phyloP scores from a whole-genome alignment of 345 rosid species.

The Boechera stricta region DNA sequence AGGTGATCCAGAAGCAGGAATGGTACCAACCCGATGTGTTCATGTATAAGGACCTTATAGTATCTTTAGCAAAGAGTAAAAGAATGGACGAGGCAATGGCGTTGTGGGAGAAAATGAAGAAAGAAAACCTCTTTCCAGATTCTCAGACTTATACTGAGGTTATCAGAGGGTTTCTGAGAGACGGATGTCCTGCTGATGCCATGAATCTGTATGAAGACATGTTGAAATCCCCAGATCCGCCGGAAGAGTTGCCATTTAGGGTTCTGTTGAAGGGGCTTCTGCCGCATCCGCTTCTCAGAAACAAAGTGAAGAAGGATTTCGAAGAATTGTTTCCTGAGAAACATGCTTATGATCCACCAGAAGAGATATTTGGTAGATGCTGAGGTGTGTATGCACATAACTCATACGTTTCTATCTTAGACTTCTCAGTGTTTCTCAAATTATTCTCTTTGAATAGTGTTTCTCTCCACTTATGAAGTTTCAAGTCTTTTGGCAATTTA shows the following conservation, averaged over 20 bases:
- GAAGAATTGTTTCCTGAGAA: slow-evolving; percentile 92
- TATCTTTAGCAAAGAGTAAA: slow-evolving; percentile 62
- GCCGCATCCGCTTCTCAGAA: slow-evolving; percentile 89
- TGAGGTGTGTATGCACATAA: slow-evolving; percentile 50
- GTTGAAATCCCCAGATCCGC: slow-evolving; percentile 91
- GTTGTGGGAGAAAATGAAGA: slow-evolving; percentile 79
- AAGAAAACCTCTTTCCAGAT: slow-evolving; percentile 80
- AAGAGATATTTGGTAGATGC: slow-evolving; percentile 79
- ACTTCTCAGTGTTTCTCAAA: slow-evolving; percentile 7
- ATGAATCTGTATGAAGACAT: slow-evolving; percentile 96
- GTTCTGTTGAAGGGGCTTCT: slow-evolving; percentile 85
- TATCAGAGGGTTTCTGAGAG: slow-evolving; percentile 79
- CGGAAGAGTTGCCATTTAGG: slow-evolving; percentile 88
- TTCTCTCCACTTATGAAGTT: background rate
- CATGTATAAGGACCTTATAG: slow-evolving; percentile 85
- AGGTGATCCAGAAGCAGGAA: slow-evolving; percentile 74
- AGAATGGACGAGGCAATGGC: slow-evolving; percentile 85
- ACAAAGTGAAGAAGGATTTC: slow-evolving; percentile 87
- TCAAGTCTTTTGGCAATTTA: slow-evolving; percentile 13
- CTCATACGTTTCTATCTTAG: slow-evolving; percentile 17
- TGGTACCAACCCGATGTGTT: slow-evolving; percentile 85
- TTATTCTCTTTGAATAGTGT: slow-evolving; percentile 17
- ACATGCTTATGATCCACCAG: slow-evolving; percentile 88
- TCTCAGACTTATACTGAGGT: slow-evolving; percentile 87
- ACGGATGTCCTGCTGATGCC: slow-evolving; percentile 90